Evolutionary conservation across 1,284 basidiomycete genomes (phyloP), one percentile per base, ranked within the genome.

Genomic region (Cystobasidiaceae sp.): DNA sequence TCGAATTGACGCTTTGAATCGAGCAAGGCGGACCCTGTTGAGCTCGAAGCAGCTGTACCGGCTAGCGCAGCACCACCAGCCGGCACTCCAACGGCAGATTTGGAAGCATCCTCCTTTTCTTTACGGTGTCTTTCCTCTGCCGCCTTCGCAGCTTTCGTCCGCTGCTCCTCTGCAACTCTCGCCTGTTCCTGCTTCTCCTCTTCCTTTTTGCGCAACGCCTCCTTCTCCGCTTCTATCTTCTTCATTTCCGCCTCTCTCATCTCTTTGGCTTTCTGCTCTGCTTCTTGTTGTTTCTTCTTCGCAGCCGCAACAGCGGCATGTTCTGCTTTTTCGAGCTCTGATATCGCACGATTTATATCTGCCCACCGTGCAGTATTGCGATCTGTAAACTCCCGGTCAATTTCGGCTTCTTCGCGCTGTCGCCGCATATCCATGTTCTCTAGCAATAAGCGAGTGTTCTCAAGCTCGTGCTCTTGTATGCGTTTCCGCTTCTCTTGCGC

Each of bases 371-470:
- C 39, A 28, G 33, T 23, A 44, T 64, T 64, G 6, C 61, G 50
- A 32, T 55, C 43, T 48, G 72, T 74, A 72, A 76, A 76, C 11
- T 73, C 71, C 25, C 41, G 19, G 25, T 62, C 63, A 45, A 57
- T 64, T 30, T 64, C 65, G 30, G 69, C 44, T 51, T 71, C 71
- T 23, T 67, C 68, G 13, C 67, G 30, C 55, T 70, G 27, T 44
- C 41, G 41, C 50, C 2, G 34, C 30, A 23, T 49, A 52, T 66
- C 55, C 67, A 71, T 57, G 68, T 48, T 21, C 66, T 25, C 67
- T 61, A 59, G 23, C 69, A 55, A 34, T 70, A 68, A 7, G 58
- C 64, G 33, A 66, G 46, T 37, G 67, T 62, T 4, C 64, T 67
- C 15, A 69, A 68, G 32, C 55, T 62, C 48, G 41, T 45, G 32